Base-by-base conservation (phyloP, 208 protist species). In the Acanthamoeba royreba region DNA sequence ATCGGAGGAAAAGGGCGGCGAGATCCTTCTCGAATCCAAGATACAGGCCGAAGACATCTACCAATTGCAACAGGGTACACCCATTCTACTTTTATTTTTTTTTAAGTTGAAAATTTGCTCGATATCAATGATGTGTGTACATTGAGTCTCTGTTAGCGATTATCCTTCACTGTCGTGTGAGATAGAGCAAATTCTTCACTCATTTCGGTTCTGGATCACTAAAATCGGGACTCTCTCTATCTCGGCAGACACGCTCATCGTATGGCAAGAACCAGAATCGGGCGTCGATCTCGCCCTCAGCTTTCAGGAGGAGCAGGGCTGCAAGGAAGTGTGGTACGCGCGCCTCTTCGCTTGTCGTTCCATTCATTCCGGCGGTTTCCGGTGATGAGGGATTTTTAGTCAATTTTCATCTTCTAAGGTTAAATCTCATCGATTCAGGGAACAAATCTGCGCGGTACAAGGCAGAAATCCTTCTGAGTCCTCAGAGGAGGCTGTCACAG, bases 1-100 rank as follows among this genome's bases (percentile, higher is more conserved):
- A 31, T 93, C 95, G 31, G 96, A 97, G 31, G 86, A 95, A n/a
- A 42, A 94, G 42, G 92, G 33, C 69, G 88, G 74, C 2, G 86
- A 74, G 22, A 55, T 53, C 5, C 69, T 97, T 17, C 53, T 97
- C 9, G 79, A 96, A 81, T 93, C 93, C 7, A 92, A 93, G 25
- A 92, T 97, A 1, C 72, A 77, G 33, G 63, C 46, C 13, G 93
- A 96, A 9, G 95, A 97, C n/a, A 93, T 96, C n/a, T 97, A 97
- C 93, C 95, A 97, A 55, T 53, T 94, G 45, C 96, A 97, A 94
- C 93, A 94, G 53, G 94, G 94, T 95, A 31, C 33, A 8, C 47
- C 61, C 43, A 53, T 33, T 38, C 17, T 61, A 25, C 45, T 85
- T 22, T 31, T 46, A n/a, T 52, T 86, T 93, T 85, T 83, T 45